phyloP scores from a whole-genome alignment of 2,329 filamentous ascomycete species.

The Fusarium acutatum region DNA sequence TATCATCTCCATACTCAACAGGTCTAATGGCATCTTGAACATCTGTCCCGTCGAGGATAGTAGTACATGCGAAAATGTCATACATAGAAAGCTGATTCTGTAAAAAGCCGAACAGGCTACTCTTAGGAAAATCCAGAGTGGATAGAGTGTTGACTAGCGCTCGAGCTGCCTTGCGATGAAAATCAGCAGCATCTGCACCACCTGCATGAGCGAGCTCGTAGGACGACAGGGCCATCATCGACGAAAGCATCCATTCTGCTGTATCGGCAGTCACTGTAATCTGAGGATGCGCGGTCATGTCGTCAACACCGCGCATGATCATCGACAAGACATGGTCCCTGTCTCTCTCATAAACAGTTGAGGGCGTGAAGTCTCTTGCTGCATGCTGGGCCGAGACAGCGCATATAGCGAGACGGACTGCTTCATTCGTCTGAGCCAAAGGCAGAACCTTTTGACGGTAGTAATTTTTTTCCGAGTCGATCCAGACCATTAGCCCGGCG shows the following conservation, averaged over 20 bases:
- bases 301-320: background rate
- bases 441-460: background rate
- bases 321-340: background rate
- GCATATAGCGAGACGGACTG: background rate
- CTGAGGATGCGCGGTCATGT: background rate
- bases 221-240: background rate
- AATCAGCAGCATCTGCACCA: background rate
- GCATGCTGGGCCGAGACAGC: background rate
- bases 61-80: background rate
- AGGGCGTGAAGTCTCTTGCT: background rate
- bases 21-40: background rate
- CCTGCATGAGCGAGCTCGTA: background rate
- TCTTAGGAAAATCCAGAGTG: accelerated
- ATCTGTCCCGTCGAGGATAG: background rate
- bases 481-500: background rate
- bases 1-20: background rate
- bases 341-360: background rate
- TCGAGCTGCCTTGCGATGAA: background rate
- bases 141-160: background rate
- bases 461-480: background rate
- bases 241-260: background rate
- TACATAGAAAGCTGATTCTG: background rate
- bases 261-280: background rate
- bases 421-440: background rate
- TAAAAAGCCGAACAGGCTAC: background rate